Conservation (phyloP, 192 early-diverging fungal species). For the Coemansia sp. region DNA sequence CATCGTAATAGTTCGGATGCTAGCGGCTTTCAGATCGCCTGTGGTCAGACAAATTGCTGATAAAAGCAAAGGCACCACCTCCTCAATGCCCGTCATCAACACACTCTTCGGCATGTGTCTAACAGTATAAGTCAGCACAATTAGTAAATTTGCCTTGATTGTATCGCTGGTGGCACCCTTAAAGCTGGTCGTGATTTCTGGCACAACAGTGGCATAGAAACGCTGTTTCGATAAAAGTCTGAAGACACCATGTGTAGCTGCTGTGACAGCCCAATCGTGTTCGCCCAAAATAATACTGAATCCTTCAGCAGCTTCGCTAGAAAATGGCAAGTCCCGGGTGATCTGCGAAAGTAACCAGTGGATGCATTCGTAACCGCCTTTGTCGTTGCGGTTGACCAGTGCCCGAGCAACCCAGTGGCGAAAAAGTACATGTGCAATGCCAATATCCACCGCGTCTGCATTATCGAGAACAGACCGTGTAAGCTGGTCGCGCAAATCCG, state of each 20-base stretch:
- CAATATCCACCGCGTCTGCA: background rate
- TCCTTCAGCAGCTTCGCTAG: constrained; percentile 59
- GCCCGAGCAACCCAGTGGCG: constrained; percentile 49
- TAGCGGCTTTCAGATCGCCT: constrained; percentile 65
- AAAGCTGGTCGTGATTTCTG: constrained; percentile 63
- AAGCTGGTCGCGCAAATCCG: constrained; percentile 35
- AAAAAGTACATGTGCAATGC: constrained; percentile 12
- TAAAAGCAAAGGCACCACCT: constrained; percentile 76
- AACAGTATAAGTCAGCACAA: constrained; percentile 81
- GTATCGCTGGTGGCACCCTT: constrained; percentile 24
- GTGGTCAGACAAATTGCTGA: constrained; percentile 68
- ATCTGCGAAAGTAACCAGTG: constrained; percentile 39
- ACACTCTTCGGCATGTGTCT: constrained; percentile 81
- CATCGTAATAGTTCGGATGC: constrained; percentile 73
- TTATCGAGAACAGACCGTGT: constrained; percentile 16
- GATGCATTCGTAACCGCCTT: constrained; percentile 35
- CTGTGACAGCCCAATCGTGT: constrained; percentile 68
- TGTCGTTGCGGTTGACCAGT: constrained; percentile 44
- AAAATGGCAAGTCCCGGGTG: constrained; percentile 2
- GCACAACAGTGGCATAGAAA: constrained; percentile 78
- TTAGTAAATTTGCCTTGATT: constrained; percentile 71
- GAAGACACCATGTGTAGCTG: constrained; percentile 47
- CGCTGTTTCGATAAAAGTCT: constrained; percentile 81
- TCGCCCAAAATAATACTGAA: constrained; percentile 77
- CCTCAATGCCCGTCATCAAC: constrained; percentile 71